Base-by-base conservation (phyloP, 2,329 filamentous ascomycete genomes). In the Venturiaceae sp. region DNA sequence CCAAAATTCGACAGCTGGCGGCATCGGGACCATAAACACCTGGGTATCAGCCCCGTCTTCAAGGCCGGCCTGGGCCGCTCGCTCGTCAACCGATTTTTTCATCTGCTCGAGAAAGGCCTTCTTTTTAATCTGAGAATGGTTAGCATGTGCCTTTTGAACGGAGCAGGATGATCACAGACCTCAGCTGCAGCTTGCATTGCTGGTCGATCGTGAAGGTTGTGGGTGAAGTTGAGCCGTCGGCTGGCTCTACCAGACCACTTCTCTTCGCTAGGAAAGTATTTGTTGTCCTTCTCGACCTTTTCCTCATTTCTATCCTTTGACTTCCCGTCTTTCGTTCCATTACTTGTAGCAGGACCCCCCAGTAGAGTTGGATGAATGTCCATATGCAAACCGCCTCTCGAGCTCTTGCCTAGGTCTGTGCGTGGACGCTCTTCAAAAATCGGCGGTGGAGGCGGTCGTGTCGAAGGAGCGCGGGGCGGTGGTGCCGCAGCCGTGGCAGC, bases 1-100 rank as follows among this genome's bases (percentile, higher is more conserved):
- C 90, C 92, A 97, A 94, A 94, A 99, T 71, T 99, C 94, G 44
- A 97, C 81, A 7, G 87, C 87, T 3, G 94, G 94, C 9, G 94
- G 94, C 33, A 81, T 80, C 62, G 92, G 86, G 5, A 96, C 83
- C 3, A 94, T 74, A 69, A 92, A 97, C 33, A 90, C 88, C 71
- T 92, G 46, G 21, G 44, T 95, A 71, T 99, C 92, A 53, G 88
- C 84, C 62, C 95, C 92, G 69, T 97, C 92, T 66, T 97, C 92
- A 62, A 97, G 89, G 52, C 91, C 92, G n/a, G 88, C 90, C 70
- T 91, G 92, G 60, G 92, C 83, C 11, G 91, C 88, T 65, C 90
- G 86, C 64, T 87, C 88, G 1, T 92, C 92, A 64, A 99, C 95
- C 58, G 88, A 83, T 76, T 87, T 92, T 74, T 97, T 97, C 85